Evolutionary conservation across 495 filamentous ascomycete species (phyloP), one percentile per base, ranked within the genome.

Genomic region (Talaromyces trachyspermus): DNA sequence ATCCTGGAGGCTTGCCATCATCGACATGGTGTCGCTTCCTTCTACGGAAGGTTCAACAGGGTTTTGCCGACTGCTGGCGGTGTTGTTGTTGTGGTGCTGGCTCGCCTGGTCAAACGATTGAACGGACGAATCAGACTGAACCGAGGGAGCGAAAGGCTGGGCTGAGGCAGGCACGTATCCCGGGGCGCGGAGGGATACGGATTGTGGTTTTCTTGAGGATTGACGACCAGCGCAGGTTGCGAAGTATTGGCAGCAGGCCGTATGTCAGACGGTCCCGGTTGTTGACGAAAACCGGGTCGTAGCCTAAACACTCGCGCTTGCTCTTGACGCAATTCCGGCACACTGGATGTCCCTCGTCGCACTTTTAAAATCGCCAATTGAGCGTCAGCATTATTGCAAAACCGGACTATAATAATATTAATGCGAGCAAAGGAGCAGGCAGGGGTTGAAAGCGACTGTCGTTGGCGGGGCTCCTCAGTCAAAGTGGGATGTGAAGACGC

Each of bases 291-390:
- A 51, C 94, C 29, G 92, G 92, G 62, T 98, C 92, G 80, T 98
- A 98, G 37, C 92, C 92, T 42, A 95, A 65, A 62, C 92, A 98
- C 60, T 97, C 92, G 56, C 92, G 86, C 66, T 96, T 97, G 58
- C 89, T 95, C 68, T 96, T 98, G 60, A 90, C 85, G 69, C 92
- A 98, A 66, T 98, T 98, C 59, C 90, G 84, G 74, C 92, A 98
- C 40, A 84, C 79, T 6, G 92, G 92, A 68, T 96, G 90, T 22
- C 78, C 80, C 74, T 98, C 92, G 76, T 98, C 92, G 71, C 92
- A 98, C 92, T 98, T 61, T 37, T 50, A 53, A 53, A 9, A 46
- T 54, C 44, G 56, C 50, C 38, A 56, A 51, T 54, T 26, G 32
- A 49, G 51, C 19, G 27, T 51, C 33, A 45, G 22, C 46, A 37